Conservation (phyloP, 495 filamentous ascomycete species). For the Daldinia grandis region DNA sequence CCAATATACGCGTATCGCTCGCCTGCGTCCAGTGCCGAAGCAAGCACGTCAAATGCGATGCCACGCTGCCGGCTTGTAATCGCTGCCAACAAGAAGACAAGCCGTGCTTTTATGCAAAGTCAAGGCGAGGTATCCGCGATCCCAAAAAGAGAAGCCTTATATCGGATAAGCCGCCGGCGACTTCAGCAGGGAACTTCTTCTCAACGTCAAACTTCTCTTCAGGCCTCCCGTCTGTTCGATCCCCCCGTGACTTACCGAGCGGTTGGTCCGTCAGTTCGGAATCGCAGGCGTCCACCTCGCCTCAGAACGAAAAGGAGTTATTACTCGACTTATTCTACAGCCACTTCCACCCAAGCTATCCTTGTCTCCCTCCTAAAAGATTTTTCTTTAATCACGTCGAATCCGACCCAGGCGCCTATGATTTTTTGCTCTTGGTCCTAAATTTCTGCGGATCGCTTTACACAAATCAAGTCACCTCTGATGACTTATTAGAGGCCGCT, state of each 20-base stretch:
- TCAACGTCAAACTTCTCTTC: slow-evolving; percentile 27
- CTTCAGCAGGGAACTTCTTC: slow-evolving; percentile 27
- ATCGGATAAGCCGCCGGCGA: slow-evolving; percentile 39
- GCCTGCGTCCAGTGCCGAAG: slow-evolving; percentile 67
- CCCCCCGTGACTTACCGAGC: slow-evolving; percentile 32
- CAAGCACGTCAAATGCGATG: slow-evolving; percentile 69
- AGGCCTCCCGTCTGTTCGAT: slow-evolving; percentile 25
- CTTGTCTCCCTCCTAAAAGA: slow-evolving; percentile 61
- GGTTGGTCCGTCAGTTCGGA: slow-evolving; percentile 36
- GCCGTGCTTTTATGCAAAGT: slow-evolving; percentile 61
- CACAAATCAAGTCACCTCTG: slow-evolving; percentile 47
- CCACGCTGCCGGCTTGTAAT: slow-evolving; percentile 56
- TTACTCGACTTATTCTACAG: slow-evolving; percentile 61
- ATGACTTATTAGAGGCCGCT: slow-evolving; percentile 56
- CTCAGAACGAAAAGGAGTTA: slow-evolving; percentile 34
- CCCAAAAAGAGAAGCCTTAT: slow-evolving; percentile 50
- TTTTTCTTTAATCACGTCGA: slow-evolving; percentile 49
- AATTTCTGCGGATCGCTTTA: slow-evolving; percentile 66
- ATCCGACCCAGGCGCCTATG: slow-evolving; percentile 42
- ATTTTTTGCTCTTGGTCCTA: slow-evolving; percentile 61
- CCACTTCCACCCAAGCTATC: slow-evolving; percentile 68
- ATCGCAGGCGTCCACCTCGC: slow-evolving; percentile 19
- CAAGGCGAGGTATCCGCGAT: slow-evolving; percentile 61
- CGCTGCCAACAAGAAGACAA: slow-evolving; percentile 56
- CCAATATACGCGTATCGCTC: slow-evolving; percentile 54